These are phyloP conservation scores for Batkoa obscura DNA, from an alignment of 371 early-diverging fungal genomes.

Conservation along the genomic window DNA sequence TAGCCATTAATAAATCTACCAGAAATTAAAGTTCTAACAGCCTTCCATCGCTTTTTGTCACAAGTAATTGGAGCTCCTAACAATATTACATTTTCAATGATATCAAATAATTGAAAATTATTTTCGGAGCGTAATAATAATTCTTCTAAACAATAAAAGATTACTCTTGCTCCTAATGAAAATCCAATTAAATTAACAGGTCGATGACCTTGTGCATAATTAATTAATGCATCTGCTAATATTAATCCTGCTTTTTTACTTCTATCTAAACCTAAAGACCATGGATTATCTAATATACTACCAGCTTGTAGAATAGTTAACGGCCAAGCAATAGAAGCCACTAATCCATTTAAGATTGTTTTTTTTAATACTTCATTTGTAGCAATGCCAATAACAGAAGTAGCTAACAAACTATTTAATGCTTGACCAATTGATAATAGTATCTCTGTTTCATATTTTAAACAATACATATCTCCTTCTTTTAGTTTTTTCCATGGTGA, in stretches of 20 bases:
- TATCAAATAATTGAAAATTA: neutral
- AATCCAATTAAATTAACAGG: constrained; percentile 85
- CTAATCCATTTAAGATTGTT: constrained; percentile 62
- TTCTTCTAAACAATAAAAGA: constrained; percentile 22
- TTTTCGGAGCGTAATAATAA: neutral
- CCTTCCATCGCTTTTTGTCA: constrained; percentile 22
- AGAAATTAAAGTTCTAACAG: constrained; percentile 39
- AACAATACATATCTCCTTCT: constrained; percentile 28
- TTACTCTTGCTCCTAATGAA: constrained; percentile 80
- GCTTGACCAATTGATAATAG: constrained; percentile 60
- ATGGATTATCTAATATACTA: constrained; percentile 82
- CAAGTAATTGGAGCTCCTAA: constrained; percentile 40
- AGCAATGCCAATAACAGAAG: constrained; percentile 61
- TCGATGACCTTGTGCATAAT: constrained; percentile 72
- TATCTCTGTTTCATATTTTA: constrained; percentile 59
- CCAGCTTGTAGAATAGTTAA: constrained; percentile 57
- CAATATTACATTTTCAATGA: constrained; percentile 18
- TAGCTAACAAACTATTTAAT: constrained; percentile 51
- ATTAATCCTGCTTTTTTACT: constrained; percentile 80
- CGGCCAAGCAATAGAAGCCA: constrained; percentile 71
- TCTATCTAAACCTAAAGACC: constrained; percentile 68
- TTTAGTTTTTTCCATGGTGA: constrained; percentile 27
- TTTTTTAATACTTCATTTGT: constrained; percentile 69
- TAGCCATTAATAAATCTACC: constrained; percentile 83
- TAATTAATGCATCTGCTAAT: constrained; percentile 54